Percentiles rank a stretch among this genome's conserved stretches.
These are phyloP conservation scores for Gonium pectorale DNA, from an alignment of 139 green algal species.

Conservation along the genomic window DNA sequence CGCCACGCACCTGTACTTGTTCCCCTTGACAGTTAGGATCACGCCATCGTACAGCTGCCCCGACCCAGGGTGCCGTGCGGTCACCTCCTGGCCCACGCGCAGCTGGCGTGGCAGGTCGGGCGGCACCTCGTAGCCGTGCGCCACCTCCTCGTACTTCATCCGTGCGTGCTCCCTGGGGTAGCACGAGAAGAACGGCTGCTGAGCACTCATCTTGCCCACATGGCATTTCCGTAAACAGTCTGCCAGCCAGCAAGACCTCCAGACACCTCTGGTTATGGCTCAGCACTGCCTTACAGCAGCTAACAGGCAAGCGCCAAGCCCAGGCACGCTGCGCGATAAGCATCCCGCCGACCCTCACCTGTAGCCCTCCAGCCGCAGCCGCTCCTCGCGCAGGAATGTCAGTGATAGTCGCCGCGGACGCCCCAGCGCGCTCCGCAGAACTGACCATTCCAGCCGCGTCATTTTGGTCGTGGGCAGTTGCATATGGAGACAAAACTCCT, in stretches of 20 bases:
- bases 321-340: too few species aligned
- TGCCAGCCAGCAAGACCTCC: too few species aligned
- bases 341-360: constrained; percentile 57
- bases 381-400: constrained; percentile 78
- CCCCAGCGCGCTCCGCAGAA: constrained; percentile 67
- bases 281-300: too few species aligned
- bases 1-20: constrained; percentile 72
- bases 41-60: constrained; percentile 83
- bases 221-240: too few species aligned
- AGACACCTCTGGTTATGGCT: too few species aligned
- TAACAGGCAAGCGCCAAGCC: too few species aligned
- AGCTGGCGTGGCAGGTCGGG: constrained; percentile 74
- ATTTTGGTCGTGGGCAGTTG: constrained; percentile 49
- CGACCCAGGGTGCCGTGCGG: constrained; percentile 85
- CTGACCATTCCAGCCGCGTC: constrained; percentile 69
- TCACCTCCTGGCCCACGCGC: constrained; percentile 84
- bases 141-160: constrained; percentile 45
- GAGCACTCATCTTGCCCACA: too few species aligned
- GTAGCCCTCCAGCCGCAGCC: constrained; percentile 70
- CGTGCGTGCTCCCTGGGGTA: constrained; percentile 55
- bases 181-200: too few species aligned
- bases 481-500: constrained; percentile 42
- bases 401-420: constrained; percentile 77
- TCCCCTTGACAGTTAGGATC: constrained; percentile 85
- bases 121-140: constrained; percentile 56